phyloP scores from a whole-genome alignment of 345 rosid genomes.

The rapeseed (Brassica napus) region DNA sequence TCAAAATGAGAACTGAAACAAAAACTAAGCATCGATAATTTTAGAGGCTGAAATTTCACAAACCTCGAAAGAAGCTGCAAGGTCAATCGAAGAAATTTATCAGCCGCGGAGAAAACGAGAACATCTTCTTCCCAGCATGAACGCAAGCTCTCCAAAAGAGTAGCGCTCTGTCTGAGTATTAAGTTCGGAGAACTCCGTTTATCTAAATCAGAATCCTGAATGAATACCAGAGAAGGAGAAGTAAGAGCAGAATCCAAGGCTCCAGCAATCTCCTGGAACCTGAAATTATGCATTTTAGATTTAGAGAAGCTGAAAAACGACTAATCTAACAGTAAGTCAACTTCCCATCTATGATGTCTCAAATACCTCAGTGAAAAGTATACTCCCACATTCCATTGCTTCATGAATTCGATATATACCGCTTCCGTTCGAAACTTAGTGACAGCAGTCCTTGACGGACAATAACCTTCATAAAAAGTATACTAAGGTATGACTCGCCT shows the following conservation, averaged over 20 bases:
- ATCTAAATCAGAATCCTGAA: slow-evolving; percentile 55
- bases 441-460: slow-evolving; percentile 96
- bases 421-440: slow-evolving; percentile 78
- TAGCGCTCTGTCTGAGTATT: slow-evolving; percentile 71
- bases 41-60: slow-evolving; percentile 20
- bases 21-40: background rate
- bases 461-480: slow-evolving; percentile 78
- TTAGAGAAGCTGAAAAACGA: slow-evolving; percentile 20
- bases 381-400: slow-evolving; percentile 96
- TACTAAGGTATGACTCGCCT: slow-evolving; percentile 24
- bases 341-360: slow-evolving; percentile 3
- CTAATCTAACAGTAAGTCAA: background rate
- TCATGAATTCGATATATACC: slow-evolving; percentile 74
- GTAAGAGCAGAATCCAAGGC: slow-evolving; percentile 77
- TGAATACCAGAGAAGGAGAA: slow-evolving; percentile 58
- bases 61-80: slow-evolving; percentile 94
- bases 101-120: slow-evolving; percentile 81
- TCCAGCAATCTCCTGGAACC: slow-evolving; percentile 99
- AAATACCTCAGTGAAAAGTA: slow-evolving; percentile 89
- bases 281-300: slow-evolving; percentile 33
- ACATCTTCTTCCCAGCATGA: slow-evolving; percentile 96
- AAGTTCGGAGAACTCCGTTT: slow-evolving; percentile 44
- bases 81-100: slow-evolving; percentile 95
- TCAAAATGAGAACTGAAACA: slow-evolving; percentile 2
- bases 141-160: slow-evolving; percentile 81